These are phyloP conservation scores for Aureobasidium sp. DNA, from an alignment of 2,329 filamentous ascomycete genomes.

Conservation along the genomic window DNA sequence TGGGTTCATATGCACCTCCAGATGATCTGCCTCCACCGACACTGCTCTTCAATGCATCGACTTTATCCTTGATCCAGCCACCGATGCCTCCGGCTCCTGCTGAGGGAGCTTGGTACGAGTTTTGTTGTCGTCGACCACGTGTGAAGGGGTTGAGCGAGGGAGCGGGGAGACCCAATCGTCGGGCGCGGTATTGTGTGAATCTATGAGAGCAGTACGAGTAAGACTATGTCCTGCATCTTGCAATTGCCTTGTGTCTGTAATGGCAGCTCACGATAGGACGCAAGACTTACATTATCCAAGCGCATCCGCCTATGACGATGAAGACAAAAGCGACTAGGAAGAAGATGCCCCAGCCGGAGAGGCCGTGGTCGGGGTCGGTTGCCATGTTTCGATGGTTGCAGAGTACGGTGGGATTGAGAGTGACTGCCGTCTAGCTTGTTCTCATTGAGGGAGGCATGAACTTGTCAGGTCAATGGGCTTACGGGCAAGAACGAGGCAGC, in stretches of 20 bases:
- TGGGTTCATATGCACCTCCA: constrained; percentile 39
- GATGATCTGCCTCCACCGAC: constrained; percentile 54
- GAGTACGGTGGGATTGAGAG: neutral
- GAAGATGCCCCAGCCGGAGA: constrained; percentile 50
- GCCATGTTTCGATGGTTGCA: constrained; percentile 3
- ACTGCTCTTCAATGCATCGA: constrained; percentile 48
- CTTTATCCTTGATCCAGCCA: constrained; percentile 64
- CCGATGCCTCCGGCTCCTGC: constrained; percentile 54
- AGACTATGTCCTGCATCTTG: neutral
- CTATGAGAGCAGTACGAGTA: constrained; percentile 16
- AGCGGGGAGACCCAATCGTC: constrained; percentile 65
- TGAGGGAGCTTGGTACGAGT: constrained; percentile 40
- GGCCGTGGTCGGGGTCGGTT: constrained; percentile 13
- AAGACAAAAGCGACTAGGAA: constrained; percentile 64
- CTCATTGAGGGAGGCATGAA: neutral
- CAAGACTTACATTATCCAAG: constrained; percentile 50
- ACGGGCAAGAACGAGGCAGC: neutral
- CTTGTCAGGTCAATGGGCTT: neutral
- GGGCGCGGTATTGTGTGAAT: constrained; percentile 64
- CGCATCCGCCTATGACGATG: constrained; percentile 47
- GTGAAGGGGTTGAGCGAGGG: constrained; percentile 65
- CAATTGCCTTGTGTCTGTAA: neutral
- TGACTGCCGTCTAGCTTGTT: constrained; percentile 1
- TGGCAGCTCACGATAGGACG: neutral
- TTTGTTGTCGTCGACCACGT: constrained; percentile 20